These are phyloP conservation scores for Sistotremastrum niveocremeum DNA, from an alignment of 768 basidiomycete species.

Conservation along the genomic window DNA sequence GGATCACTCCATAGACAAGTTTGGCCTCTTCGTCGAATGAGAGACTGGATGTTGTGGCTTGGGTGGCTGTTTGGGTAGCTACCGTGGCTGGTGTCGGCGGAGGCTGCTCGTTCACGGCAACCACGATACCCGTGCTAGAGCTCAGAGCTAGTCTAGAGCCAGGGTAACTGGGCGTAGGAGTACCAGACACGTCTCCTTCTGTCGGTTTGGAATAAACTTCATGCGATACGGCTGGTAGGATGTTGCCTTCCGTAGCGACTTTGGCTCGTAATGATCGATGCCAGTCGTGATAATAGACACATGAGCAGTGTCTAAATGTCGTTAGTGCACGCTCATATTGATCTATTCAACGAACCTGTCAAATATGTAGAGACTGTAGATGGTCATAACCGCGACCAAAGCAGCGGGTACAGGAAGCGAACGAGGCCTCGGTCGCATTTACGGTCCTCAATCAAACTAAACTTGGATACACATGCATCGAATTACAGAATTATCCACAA, in stretches of 20 bases:
- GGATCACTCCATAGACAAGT: slow-evolving; percentile 89
- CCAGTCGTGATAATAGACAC: slow-evolving; percentile 95
- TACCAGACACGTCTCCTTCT: slow-evolving; percentile 19
- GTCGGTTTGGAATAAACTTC: slow-evolving; percentile 32
- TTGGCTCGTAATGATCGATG: slow-evolving; percentile 65
- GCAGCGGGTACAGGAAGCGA: too few relatives aligned
- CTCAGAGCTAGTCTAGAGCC: slow-evolving; percentile 57
- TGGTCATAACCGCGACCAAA: slow-evolving; percentile 44
- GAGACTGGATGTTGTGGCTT: slow-evolving; percentile 38
- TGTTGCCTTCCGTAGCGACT: slow-evolving; percentile 50
- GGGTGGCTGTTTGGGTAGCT: not conserved
- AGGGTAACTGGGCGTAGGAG: slow-evolving; percentile 27
- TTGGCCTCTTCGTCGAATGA: slow-evolving; percentile 97
- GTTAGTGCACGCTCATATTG: not conserved
- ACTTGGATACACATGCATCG: too few relatives aligned
- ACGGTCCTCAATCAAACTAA: too few relatives aligned
- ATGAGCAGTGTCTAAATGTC: slow-evolving; percentile 63
- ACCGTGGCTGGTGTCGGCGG: slow-evolving; percentile 17
- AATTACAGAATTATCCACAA: too few relatives aligned
- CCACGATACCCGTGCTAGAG: slow-evolving; percentile 51
- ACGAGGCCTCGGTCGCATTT: too few relatives aligned
- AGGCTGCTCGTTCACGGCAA: slow-evolving; percentile 37
- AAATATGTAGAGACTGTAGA: slow-evolving; percentile 87
- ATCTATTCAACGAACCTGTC: slow-evolving; percentile 46
- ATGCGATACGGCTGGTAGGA: slow-evolving; percentile 71